These are phyloP conservation scores for Rusavskia elegans DNA, from an alignment of 495 filamentous ascomycete genomes.

Conservation along the genomic window DNA sequence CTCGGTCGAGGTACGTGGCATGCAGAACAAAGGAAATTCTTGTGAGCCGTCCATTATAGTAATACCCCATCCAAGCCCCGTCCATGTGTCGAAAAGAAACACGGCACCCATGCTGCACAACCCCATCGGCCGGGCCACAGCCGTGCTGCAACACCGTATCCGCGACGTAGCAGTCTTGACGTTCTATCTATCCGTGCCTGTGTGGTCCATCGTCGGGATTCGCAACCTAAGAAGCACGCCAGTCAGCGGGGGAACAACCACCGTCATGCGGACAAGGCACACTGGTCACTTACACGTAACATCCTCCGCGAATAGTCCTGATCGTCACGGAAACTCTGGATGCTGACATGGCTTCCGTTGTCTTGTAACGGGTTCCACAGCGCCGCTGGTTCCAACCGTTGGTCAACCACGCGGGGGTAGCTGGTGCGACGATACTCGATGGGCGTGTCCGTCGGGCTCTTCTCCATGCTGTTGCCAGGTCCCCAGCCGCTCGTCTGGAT, in stretches of 20 bases:
- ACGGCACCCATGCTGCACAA: no score
- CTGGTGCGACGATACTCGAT: slow-evolving; percentile 8
- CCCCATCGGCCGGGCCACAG: no score
- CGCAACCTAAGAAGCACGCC: slow-evolving; percentile 24
- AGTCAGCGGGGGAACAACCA: not conserved
- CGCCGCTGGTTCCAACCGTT: slow-evolving; percentile 22
- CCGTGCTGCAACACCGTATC: no score
- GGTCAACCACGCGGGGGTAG: slow-evolving; percentile 23
- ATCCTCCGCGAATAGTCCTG: slow-evolving; percentile 43
- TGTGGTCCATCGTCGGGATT: slow-evolving; percentile 30
- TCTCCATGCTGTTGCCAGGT: slow-evolving; percentile 9
- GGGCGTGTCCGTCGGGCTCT: slow-evolving; percentile 13
- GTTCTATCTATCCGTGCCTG: not conserved
- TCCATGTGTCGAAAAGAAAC: no score
- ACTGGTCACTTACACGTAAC: slow-evolving; percentile 28
- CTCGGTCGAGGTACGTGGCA: not conserved
- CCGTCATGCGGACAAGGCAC: not conserved
- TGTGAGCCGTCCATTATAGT: no score
- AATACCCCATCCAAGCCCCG: no score
- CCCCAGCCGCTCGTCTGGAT: slow-evolving; percentile 15
- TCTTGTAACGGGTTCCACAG: slow-evolving; percentile 25
- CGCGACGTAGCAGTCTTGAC: no score
- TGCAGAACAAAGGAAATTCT: not conserved
- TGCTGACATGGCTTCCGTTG: slow-evolving; percentile 33
- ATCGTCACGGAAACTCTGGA: slow-evolving; percentile 36